Evolutionary conservation across 75 land plant species (phyloP), one percentile per base, ranked within the genome.

Genomic region (Pseudotsuga menziesii): DNA sequence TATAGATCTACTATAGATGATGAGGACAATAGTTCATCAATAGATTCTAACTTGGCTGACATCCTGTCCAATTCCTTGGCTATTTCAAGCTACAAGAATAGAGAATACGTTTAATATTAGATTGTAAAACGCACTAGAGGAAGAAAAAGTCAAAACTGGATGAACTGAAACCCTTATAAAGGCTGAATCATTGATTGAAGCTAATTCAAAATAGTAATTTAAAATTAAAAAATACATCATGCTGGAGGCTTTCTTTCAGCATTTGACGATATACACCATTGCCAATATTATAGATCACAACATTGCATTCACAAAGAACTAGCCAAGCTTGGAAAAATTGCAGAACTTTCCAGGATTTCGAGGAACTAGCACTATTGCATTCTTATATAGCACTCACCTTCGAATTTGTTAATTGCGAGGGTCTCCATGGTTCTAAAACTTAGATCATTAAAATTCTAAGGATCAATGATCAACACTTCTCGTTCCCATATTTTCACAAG

Each of bases 41-140:
- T 83, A 58, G 84, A 76, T 11, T 90, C 89, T 11, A 94, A 73
- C 80, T 92, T 94, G 4, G 89, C 89, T 41, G 97, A 90, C 61
- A 94, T 74, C 64, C 72, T 83, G 62, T 94, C 97, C 80, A 94
- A 77, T 84, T 92, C 91, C 57, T 74, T 81, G n/a, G 91, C 92
- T 74, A 94, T 85, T 81, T 94, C 97, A 69, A 94, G 73, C 97
- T 94, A 63, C 36, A 80, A 35, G 3, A 41, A 26, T 60, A 8
- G n/a, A 39, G 29, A 35, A 22, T 32, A 48, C 15, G 25, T 17
- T 58, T 19, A 25, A 56, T 61, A 48, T 73, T 32, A 79, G 6
- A 36, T 66, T 1, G 57, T 26, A 27, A 57, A 35, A 20, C 14
- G 16, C 44, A 32, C 8, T 56, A 26, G 52, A 69, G 26, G 29